Conservation (phyloP, 306 rosid genomes). For the Vicia faba region DNA sequence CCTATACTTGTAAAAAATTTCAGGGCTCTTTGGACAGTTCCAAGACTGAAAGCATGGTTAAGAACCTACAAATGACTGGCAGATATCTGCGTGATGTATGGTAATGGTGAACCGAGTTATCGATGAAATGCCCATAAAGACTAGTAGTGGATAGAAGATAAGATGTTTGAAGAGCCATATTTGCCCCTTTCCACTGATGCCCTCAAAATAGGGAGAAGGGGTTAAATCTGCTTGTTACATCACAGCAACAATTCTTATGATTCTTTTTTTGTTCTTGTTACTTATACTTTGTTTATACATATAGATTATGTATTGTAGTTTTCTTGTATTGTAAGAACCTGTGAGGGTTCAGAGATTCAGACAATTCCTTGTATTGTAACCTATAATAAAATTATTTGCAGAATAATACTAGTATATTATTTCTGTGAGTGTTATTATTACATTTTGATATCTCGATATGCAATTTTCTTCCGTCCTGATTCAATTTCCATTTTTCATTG, state of each 20-base stretch:
- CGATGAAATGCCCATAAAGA: conserved; percentile 24
- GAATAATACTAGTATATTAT: conserved; percentile 16
- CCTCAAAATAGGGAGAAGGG: conserved; percentile 35
- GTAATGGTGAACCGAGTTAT: conserved; percentile 47
- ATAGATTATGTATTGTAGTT: conserved; percentile 43
- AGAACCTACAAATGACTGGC: conserved; percentile 82
- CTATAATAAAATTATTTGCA: conserved; percentile 43
- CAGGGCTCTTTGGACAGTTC: conserved; percentile 93
- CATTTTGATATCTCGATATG: not conserved
- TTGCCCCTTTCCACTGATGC: conserved; percentile 27
- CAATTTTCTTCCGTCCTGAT: conserved; percentile 6
- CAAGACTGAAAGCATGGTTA: conserved; percentile 88
- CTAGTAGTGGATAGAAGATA: conserved; percentile 34
- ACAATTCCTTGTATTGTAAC: conserved; percentile 45
- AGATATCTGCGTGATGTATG: conserved; percentile 97
- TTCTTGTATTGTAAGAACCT: conserved; percentile 57
- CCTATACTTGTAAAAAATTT: conserved; percentile 30
- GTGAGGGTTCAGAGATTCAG: conserved; percentile 48
- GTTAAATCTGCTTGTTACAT: conserved; percentile 30
- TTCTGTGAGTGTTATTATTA: conserved; percentile 20
- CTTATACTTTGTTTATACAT: conserved; percentile 49
- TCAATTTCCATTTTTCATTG: not conserved
- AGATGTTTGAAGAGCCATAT: conserved; percentile 30
- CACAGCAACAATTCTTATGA: conserved; percentile 35
- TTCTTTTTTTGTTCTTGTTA: conserved; percentile 66